phyloP scores from a whole-genome alignment of 768 basidiomycete species.

The Suillus decipiens region DNA sequence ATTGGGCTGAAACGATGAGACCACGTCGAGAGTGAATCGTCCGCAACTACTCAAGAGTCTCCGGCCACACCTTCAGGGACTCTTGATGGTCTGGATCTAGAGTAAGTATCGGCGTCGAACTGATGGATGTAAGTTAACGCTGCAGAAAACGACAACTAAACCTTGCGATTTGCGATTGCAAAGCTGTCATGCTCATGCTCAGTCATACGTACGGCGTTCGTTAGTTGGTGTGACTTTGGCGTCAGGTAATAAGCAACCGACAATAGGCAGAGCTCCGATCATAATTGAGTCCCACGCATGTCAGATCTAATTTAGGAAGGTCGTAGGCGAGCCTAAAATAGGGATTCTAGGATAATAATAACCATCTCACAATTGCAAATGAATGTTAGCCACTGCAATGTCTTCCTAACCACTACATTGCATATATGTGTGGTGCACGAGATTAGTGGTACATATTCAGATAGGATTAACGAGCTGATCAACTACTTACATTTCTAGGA shows the following conservation, averaged over 20 bases:
- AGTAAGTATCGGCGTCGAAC: neutral
- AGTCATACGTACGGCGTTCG: neutral
- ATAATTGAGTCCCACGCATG: neutral
- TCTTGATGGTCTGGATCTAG: neutral
- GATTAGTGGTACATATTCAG: no score
- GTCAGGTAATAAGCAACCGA: neutral
- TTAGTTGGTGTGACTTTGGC: neutral
- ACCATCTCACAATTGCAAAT: no score
- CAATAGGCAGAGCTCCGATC: neutral
- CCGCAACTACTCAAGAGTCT: no score
- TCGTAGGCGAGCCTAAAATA: neutral
- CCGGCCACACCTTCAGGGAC: neutral
- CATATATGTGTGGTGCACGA: no score
- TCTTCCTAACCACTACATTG: no score
- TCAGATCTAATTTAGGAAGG: constrained; percentile 9
- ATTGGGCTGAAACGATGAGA: neutral
- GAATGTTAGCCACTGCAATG: no score
- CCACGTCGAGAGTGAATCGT: neutral
- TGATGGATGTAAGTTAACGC: neutral
- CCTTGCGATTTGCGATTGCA: neutral
- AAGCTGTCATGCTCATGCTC: neutral
- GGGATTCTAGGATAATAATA: no score
- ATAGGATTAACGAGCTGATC: no score
- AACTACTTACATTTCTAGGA: no score
- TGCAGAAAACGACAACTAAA: neutral